Conservation (phyloP, 2,329 filamentous ascomycete species). For the Pseudocercospora ulei region DNA sequence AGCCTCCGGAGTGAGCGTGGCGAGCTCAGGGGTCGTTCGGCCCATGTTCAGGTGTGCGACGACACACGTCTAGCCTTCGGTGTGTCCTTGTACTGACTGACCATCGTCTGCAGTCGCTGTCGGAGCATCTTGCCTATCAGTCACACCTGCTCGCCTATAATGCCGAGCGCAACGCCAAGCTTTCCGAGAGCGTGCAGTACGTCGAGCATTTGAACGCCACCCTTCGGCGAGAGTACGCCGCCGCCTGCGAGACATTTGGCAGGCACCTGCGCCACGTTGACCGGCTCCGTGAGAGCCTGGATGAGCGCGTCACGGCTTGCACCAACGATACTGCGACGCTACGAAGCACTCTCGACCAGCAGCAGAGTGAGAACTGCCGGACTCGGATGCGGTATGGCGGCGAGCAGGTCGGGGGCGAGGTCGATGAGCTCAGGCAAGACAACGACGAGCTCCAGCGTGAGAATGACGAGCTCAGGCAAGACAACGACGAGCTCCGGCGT, state of each 20-base stretch:
- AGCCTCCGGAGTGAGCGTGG: constrained; percentile 11
- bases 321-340: neutral
- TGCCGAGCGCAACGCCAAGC: neutral
- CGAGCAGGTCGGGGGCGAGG: neutral
- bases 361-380: constrained; percentile 5
- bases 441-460: constrained; percentile 4
- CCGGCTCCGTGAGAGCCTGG: neutral
- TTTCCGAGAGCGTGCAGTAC: constrained; percentile 8
- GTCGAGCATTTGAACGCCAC: constrained; percentile 7
- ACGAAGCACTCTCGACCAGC: constrained; percentile 3
- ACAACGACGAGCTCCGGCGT: neutral
- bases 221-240: constrained; percentile 3
- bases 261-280: neutral
- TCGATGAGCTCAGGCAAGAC: constrained; percentile 9
- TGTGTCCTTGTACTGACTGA: too few species aligned
- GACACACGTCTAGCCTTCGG: too few species aligned
- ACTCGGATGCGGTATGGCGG: constrained; percentile 3
- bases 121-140: constrained; percentile 12
- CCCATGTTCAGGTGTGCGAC: neutral
- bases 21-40: constrained; percentile 6
- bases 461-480: neutral
- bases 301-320: constrained; percentile 2
- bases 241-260: neutral
- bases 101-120: neutral
- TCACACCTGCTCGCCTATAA: constrained; percentile 6